Evolutionary conservation across 768 basidiomycete species (phyloP), one percentile per base, ranked within the genome.

Genomic region (Steccherinum ochraceum): DNA sequence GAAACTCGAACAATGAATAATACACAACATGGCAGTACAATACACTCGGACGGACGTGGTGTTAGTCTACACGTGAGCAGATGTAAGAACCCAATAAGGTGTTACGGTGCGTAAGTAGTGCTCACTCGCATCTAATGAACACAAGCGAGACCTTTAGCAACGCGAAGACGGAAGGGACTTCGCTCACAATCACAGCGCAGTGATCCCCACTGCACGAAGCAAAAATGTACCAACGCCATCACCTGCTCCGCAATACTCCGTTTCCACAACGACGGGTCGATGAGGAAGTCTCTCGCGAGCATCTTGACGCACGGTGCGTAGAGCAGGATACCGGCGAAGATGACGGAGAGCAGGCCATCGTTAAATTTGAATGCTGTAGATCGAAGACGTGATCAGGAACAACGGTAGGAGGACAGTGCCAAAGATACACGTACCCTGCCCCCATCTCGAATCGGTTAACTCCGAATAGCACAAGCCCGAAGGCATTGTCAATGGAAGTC

Each of bases 251-350:
- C 49, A 13, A 65, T 52, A 16, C 64, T 57, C 53, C 69, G 66
- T 23, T 69, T 66, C 74, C 72, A 72, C 65, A 70, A 67, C 65
- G 57, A 72, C 53, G 80, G 80, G 35, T 88, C 85, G 67, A 86
- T 84, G 40, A 91, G 84, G 56, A 91, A 90, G 64, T 92, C 89
- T 2, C 80, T 89, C 0, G 86, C 89, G 47, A 92, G 78, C 85
- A 92, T 91, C 73, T 91, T 89, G 5, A 91, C 87, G 10, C 83
- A 86, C 11, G 84, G 79, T 0, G 84, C 89, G 58, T 90, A 91
- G 42, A 84, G 88, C 45, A 92, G 76, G 84, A 91, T 82, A 2
- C 89, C 88, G 0, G 88, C 86, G 0, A 84, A 88, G 25, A 89
- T 72, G n/a, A 86, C 86, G 5, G 81, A 84, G 83, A 90, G 83